These are phyloP conservation scores for Hibiscus syriacus DNA, from an alignment of 345 rosid species.

Conservation along the genomic window DNA sequence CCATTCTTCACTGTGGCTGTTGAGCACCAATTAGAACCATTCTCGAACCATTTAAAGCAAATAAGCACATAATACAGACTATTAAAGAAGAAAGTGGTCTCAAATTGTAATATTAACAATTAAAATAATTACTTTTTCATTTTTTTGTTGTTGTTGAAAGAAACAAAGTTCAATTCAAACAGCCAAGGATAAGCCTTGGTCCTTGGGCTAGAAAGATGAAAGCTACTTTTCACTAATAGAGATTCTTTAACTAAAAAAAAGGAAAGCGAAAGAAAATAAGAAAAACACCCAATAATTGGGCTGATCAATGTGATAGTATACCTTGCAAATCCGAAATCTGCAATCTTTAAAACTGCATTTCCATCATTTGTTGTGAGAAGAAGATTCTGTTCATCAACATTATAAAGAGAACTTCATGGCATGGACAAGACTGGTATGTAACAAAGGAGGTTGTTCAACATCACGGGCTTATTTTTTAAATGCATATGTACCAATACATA, in stretches of 20 bases:
- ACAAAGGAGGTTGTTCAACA: neutral
- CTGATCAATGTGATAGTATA: slow-evolving; percentile 22
- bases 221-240: neutral
- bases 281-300: neutral
- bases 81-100: neutral
- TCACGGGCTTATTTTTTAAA: neutral
- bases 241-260: neutral
- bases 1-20: neutral
- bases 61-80: neutral
- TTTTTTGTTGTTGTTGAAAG: no score
- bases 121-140: neutral
- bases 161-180: neutral
- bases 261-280: neutral
- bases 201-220: neutral
- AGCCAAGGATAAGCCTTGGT: neutral
- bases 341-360: slow-evolving; percentile 74
- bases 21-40: neutral
- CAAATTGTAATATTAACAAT: neutral
- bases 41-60: neutral
- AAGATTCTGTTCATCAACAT: slow-evolving; percentile 69
- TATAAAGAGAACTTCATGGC: slow-evolving; percentile 8
- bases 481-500: neutral
- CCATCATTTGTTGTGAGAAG: slow-evolving; percentile 64
- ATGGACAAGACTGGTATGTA: slow-evolving; percentile 9
- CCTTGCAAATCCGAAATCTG: slow-evolving; percentile 99